These are phyloP conservation scores for Podospora pseudopauciseta DNA, from an alignment of 495 filamentous ascomycete genomes.

Conservation along the genomic window DNA sequence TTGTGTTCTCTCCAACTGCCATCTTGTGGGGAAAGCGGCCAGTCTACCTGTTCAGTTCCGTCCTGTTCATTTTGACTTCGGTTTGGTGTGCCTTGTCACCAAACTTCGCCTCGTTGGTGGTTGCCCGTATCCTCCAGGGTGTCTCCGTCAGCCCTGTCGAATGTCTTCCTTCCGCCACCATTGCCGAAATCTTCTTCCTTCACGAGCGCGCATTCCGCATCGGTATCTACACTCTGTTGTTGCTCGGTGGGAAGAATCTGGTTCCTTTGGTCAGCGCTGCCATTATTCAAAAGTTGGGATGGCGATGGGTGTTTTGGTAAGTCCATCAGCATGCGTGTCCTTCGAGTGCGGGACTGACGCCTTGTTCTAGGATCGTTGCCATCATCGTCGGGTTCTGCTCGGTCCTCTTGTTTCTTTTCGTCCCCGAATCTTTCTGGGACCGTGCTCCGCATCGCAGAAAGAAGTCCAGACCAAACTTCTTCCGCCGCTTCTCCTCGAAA, in stretches of 20 bases:
- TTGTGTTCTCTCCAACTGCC: constrained; percentile 83
- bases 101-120: constrained; percentile 72
- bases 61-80: constrained; percentile 70
- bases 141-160: constrained; percentile 89
- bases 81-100: constrained; percentile 85
- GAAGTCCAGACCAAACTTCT: constrained; percentile 31
- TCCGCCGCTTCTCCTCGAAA: constrained; percentile 40
- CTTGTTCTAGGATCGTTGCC: constrained; percentile 64
- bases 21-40: constrained; percentile 89
- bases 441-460: constrained; percentile 64
- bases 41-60: constrained; percentile 76
- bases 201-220: constrained; percentile 93
- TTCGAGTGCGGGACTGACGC: neutral
- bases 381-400: constrained; percentile 76
- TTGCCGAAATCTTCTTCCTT: constrained; percentile 95
- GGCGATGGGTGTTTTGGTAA: constrained; percentile 93
- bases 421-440: constrained; percentile 97
- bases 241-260: constrained; percentile 91
- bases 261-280: constrained; percentile 83
- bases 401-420: constrained; percentile 77
- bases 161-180: constrained; percentile 88
- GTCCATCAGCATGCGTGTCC: constrained; percentile 19
- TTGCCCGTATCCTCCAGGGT: constrained; percentile 84
- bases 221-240: constrained; percentile 88
- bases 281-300: constrained; percentile 71